A percentile compares a stretch with the other conserved stretches of the same genome.
Evolutionary conservation across 2,329 filamentous ascomycete genomes (phyloP).

Genomic region (Fusarium hainanense): DNA sequence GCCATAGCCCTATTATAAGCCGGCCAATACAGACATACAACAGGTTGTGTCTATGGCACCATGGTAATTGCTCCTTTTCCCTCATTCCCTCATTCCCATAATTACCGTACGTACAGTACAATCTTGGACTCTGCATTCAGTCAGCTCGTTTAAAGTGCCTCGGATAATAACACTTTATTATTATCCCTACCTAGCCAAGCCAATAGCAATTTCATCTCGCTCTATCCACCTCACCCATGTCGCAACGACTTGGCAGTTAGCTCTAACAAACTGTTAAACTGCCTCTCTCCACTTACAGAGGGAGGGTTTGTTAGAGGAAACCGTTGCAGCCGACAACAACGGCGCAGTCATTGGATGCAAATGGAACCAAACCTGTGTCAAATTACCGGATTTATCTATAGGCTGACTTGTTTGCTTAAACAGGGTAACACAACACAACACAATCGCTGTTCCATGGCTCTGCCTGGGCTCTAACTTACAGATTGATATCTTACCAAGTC

Average conservation of each 20-base stretch:
- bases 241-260: slow-evolving; percentile 21
- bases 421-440: neutral
- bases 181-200: neutral
- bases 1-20: slow-evolving; percentile 28
- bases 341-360: neutral
- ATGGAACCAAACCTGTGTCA: neutral
- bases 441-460: neutral
- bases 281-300: slow-evolving; percentile 11
- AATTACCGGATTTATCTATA: slow-evolving; percentile 1
- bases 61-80: neutral
- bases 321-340: neutral
- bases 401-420: neutral
- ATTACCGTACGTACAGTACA: neutral
- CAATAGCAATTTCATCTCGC: slow-evolving; percentile 29
- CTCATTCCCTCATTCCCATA: neutral
- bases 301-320: neutral
- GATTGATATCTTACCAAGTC: neutral
- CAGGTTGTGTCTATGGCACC: neutral
- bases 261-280: neutral
- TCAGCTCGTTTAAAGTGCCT: neutral
- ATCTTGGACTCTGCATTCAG: slow-evolving; percentile 10
- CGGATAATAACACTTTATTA: slow-evolving; percentile 5
- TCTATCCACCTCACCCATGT: slow-evolving; percentile 8
- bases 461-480: neutral
- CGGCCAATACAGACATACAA: neutral